Evolutionary conservation across 352 stramenopile genomes (phyloP).

Genomic region (Globisporangium heterothallicum): DNA sequence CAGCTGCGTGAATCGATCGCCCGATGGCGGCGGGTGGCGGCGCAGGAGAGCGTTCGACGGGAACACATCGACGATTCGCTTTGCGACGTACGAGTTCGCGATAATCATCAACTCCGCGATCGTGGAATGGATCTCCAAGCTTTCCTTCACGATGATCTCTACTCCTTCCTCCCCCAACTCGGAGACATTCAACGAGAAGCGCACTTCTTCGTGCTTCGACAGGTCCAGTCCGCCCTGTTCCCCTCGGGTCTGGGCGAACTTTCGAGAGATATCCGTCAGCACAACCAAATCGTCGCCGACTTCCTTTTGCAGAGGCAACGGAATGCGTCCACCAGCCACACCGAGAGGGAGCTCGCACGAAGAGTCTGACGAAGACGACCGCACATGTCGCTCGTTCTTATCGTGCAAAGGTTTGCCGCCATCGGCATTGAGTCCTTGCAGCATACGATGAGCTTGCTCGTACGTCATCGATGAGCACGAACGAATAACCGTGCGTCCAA

Average conservation of each 20-base stretch:
- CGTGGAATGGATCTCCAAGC: slow-evolving; percentile 91
- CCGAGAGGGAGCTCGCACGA: slow-evolving; percentile 19
- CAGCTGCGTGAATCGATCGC: slow-evolving; percentile 72
- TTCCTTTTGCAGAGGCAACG: slow-evolving; percentile 38
- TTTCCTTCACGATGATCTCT: slow-evolving; percentile 87
- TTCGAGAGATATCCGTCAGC: slow-evolving; percentile 62
- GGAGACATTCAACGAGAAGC: slow-evolving; percentile 77
- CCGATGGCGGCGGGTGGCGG: slow-evolving; percentile 75
- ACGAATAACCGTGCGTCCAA: slow-evolving; percentile 95
- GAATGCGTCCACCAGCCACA: slow-evolving; percentile 66
- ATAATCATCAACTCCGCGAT: slow-evolving; percentile 94
- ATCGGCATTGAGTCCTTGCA: slow-evolving; percentile 62
- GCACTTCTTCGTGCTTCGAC: slow-evolving; percentile 80
- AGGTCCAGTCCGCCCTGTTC: slow-evolving; percentile 72
- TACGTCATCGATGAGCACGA: slow-evolving; percentile 90
- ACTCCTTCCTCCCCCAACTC: slow-evolving; percentile 68
- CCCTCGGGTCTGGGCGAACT: slow-evolving; percentile 45
- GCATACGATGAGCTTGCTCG: slow-evolving; percentile 71
- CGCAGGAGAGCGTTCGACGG: slow-evolving; percentile 83
- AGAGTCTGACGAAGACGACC: slow-evolving; percentile 6
- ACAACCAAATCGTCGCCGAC: slow-evolving; percentile 52
- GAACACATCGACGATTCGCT: slow-evolving; percentile 74
- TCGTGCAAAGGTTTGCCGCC: slow-evolving; percentile 26
- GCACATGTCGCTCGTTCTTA: slow-evolving; percentile 6
- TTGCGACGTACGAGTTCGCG: slow-evolving; percentile 87